Evolutionary conservation across 2,329 filamentous ascomycete genomes (phyloP).

Genomic region (Blastomyces parvus): DNA sequence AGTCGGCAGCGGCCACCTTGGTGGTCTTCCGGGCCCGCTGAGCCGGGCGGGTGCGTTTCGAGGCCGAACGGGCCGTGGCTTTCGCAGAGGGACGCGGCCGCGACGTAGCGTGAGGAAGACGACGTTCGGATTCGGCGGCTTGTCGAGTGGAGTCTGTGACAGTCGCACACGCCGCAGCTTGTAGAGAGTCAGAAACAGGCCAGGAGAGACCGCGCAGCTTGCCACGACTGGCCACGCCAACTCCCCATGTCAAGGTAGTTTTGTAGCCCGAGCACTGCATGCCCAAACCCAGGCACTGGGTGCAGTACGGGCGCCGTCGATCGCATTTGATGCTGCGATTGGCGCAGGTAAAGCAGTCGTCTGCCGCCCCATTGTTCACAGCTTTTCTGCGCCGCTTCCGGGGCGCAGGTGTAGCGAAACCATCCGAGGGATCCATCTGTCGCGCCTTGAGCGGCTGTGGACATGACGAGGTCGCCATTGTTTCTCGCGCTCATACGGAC

Average conservation of each 20-base stretch:
- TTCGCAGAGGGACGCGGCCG: neutral
- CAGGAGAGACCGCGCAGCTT: conserved; percentile 85
- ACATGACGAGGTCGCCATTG: neutral
- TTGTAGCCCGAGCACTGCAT: conserved; percentile 95
- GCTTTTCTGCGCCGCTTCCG: conserved; percentile 74
- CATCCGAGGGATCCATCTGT: neutral
- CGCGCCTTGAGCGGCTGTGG: conserved; percentile 1
- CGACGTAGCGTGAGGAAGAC: neutral
- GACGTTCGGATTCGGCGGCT: neutral
- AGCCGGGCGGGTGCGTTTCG: neutral
- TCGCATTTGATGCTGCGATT: conserved; percentile 81
- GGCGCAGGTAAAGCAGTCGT: conserved; percentile 90
- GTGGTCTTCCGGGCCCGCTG: neutral
- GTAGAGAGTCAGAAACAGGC: conserved; percentile 45
- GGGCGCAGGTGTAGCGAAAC: conserved; percentile 21
- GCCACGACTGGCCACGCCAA: conserved; percentile 88
- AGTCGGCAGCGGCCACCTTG: neutral
- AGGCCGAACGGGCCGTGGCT: neutral
- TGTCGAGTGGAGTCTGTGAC: conserved; percentile 14
- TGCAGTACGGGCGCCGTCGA: conserved; percentile 84
- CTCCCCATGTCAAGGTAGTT: conserved; percentile 92
- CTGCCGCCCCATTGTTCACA: conserved; percentile 75
- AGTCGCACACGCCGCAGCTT: conserved; percentile 27
- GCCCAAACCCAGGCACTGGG: conserved; percentile 81
- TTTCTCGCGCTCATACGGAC: neutral